These are phyloP conservation scores for Lomentospora prolificans DNA, from an alignment of 2,329 filamentous ascomycete species.

Conservation along the genomic window DNA sequence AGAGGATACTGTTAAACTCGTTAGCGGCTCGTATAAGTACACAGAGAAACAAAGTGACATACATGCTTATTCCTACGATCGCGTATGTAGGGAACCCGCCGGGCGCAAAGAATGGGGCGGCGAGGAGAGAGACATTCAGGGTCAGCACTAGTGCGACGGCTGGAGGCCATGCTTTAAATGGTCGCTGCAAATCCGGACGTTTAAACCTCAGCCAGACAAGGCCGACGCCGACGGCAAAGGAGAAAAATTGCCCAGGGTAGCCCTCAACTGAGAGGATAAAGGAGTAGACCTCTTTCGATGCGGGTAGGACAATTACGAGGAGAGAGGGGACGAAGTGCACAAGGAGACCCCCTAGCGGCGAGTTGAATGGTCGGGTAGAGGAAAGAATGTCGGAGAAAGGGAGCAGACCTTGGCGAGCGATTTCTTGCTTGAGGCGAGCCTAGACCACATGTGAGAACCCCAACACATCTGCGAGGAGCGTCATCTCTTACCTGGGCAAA, in stretches of 20 bases:
- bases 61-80: slow-evolving; percentile 42
- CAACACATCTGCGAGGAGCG: neutral
- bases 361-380: slow-evolving; percentile 55
- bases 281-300: slow-evolving; percentile 56
- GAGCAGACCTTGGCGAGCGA: slow-evolving; percentile 61
- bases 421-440: slow-evolving; percentile 62
- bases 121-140: slow-evolving; percentile 44
- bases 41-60: slow-evolving; percentile 18
- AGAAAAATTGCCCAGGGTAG: slow-evolving; percentile 54
- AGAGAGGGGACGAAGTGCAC: slow-evolving; percentile 60
- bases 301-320: slow-evolving; percentile 55
- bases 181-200: slow-evolving; percentile 49
- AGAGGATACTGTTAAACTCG: slow-evolving; percentile 36
- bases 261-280: slow-evolving; percentile 66
- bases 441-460: slow-evolving; percentile 22
- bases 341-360: slow-evolving; percentile 57
- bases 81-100: slow-evolving; percentile 44
- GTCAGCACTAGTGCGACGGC: slow-evolving; percentile 46
- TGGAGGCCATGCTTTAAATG: slow-evolving; percentile 55
- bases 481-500: slow-evolving; percentile 50
- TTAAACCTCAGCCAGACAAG: slow-evolving; percentile 50
- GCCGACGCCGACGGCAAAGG: slow-evolving; percentile 45
- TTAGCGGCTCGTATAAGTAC: neutral
- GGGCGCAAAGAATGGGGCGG: slow-evolving; percentile 54
- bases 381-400: slow-evolving; percentile 52